These are phyloP conservation scores for grape (Vitis vinifera) DNA, from an alignment of 164 flowering plant species.

Conservation along the genomic window DNA sequence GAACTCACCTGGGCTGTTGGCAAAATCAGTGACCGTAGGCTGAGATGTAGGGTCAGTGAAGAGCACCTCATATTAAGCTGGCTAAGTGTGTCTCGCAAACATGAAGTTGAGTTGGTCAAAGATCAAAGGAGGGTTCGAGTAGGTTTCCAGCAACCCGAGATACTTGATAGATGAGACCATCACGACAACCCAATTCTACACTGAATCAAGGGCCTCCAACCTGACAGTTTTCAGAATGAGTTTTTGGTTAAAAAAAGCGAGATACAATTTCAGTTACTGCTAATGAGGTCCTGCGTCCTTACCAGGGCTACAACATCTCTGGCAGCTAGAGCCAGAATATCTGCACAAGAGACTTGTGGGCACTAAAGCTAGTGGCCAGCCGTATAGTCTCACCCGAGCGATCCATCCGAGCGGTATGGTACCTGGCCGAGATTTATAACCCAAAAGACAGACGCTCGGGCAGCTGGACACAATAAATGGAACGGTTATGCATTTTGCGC, in stretches of 20 bases:
- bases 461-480: no score
- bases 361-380: no score
- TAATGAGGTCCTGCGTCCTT: conserved; percentile 9
- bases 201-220: conserved; percentile 63
- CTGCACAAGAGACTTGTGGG: conserved; percentile 13
- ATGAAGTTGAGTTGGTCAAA: conserved; percentile 38
- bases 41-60: conserved; percentile 43
- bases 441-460: no score
- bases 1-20: conserved; percentile 37
- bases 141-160: conserved; percentile 58
- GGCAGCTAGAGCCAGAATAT: conserved; percentile 14
- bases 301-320: conserved; percentile 14
- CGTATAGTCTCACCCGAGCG: no score
- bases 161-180: conserved; percentile 61
- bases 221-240: conserved; percentile 23
- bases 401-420: no score
- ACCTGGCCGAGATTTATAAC: no score
- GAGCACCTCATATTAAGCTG: conserved; percentile 54
- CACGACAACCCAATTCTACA: conserved; percentile 73
- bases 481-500: no score
- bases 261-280: conserved; percentile 9
- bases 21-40: conserved; percentile 49
- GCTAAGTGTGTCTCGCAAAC: conserved; percentile 43
- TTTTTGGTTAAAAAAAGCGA: conserved; percentile 4
- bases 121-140: conserved; percentile 50